Evolutionary conservation across 2,329 filamentous ascomycete genomes (phyloP), one percentile per base, ranked within the genome.

Genomic region (Plectosphaerella plurivora): DNA sequence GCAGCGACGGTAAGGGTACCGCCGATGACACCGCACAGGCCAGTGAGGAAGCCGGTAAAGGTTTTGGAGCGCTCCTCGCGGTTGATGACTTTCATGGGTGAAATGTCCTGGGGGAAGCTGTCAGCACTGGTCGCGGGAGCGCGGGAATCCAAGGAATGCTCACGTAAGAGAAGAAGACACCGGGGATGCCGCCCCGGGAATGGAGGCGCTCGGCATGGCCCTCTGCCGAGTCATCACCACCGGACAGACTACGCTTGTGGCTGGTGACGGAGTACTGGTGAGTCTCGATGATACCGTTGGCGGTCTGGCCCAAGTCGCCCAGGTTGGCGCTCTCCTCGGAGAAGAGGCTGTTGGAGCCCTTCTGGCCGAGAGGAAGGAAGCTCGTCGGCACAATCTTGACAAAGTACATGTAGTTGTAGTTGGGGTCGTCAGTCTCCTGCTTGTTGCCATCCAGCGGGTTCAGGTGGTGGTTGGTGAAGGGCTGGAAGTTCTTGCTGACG

Each of bases 21-120:
- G 56, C 94, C 94, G 49, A 99, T 86, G 55, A 97, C 88, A 37
- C 93, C 93, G 69, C 94, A 99, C 18, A 99, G 83, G 47, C 94
- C 94, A 1, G 94, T 93, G 53, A 99, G 72, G 77, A 99, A 99
- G 16, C 89, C 89, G 1, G 90, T 84, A 68, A 99, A 95, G 5
- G 88, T 88, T 78, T 97, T 97, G 55, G 86, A 78, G 46, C 90
- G 84, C 60, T 89, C 87, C 74, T 99, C 95, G 51, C 92, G 88
- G 76, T 99, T 99, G 73, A 99, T 88, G 55, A 99, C 93, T 75
- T 97, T 99, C 94, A 99, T 99, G 5, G 94, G 94, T 2, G 93
- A 97, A 69, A 99, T 99, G 63, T 99, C 94, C 88, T 92, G 49
- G 36, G 1, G 39, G n/a, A 2, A 16, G 3, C 45, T 12, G 46